Evolutionary conservation across 495 filamentous ascomycete species (phyloP).

Genomic region (Trypethelium eluteriae): DNA sequence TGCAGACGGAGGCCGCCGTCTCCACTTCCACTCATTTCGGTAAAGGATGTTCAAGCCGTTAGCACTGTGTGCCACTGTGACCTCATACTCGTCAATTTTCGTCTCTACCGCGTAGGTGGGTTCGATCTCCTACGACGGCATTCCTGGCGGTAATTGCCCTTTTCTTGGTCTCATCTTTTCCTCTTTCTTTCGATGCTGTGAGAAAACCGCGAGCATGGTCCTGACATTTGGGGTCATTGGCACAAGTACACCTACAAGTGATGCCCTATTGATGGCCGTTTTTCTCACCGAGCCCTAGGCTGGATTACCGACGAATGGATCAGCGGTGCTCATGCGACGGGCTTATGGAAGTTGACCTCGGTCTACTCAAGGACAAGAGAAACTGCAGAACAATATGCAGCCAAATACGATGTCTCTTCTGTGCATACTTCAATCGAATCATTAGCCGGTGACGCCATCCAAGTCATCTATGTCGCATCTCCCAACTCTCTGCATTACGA

Average conservation of each 20-base stretch:
- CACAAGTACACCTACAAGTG: neutral
- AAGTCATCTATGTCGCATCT: slow-evolving; percentile 45
- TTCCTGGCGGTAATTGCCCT: neutral
- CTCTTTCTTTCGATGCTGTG: neutral
- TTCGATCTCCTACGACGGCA: too few relatives aligned
- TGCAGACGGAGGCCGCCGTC: too few relatives aligned
- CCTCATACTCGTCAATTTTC: neutral
- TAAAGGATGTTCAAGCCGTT: neutral
- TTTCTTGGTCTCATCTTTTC: neutral
- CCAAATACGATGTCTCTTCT: slow-evolving; percentile 22
- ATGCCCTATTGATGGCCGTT: neutral
- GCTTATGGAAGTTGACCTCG: slow-evolving; percentile 29
- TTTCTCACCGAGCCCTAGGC: slow-evolving; percentile 29
- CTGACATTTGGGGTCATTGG: slow-evolving; percentile 1
- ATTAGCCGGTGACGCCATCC: slow-evolving; percentile 32
- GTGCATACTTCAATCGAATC: slow-evolving; percentile 27
- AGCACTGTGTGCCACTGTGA: neutral
- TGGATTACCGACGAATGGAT: slow-evolving; percentile 38
- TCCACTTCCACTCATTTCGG: neutral
- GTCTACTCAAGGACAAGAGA: slow-evolving; percentile 33
- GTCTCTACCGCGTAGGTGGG: neutral
- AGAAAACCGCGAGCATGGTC: neutral
- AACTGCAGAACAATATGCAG: slow-evolving; percentile 28
- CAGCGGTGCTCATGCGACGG: slow-evolving; percentile 28
- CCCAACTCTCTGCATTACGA: slow-evolving; percentile 44